A percentile compares a stretch with the other conserved stretches of the same genome.
phyloP scores from a whole-genome alignment of 2,329 filamentous ascomycete genomes.

The Aspergillus sp. region DNA sequence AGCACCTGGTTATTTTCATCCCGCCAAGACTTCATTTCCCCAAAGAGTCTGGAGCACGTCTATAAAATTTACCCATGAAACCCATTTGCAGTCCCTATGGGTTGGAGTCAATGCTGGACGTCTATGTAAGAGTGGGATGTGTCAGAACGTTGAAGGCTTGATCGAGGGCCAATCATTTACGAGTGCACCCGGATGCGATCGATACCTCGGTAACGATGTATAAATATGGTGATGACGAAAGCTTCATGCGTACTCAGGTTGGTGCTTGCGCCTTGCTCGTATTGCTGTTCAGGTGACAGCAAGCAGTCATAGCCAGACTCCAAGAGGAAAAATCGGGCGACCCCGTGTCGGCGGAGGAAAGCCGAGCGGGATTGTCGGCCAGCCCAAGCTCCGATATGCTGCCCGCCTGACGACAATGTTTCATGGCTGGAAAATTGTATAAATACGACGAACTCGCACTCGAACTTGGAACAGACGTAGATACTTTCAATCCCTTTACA shows the following conservation, averaged over 20 bases:
- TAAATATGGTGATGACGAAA: neutral
- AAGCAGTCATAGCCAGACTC: neutral
- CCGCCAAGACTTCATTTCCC: neutral
- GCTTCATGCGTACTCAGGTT: neutral
- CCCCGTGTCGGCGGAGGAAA: neutral
- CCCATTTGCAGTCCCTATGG: neutral
- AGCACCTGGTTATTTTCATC: neutral
- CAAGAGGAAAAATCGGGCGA: neutral
- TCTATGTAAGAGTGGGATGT: too few relatives aligned
- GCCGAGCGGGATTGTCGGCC: conserved; percentile 1
- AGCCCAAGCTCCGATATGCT: neutral
- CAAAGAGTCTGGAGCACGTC: neutral
- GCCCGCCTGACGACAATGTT: neutral
- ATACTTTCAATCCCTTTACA: too few relatives aligned
- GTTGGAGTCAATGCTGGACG: neutral
- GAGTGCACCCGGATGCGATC: neutral
- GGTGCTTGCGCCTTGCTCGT: neutral
- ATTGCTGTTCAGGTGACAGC: neutral
- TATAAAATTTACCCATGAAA: neutral
- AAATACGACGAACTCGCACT: neutral
- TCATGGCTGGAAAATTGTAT: neutral
- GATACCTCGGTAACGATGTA: neutral
- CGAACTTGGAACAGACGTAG: too few relatives aligned
- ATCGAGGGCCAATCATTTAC: neutral
- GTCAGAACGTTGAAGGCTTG: too few relatives aligned